These are phyloP conservation scores for Fistulifera pelliculosa DNA, from an alignment of 108 stramenopile species.

Conservation along the genomic window DNA sequence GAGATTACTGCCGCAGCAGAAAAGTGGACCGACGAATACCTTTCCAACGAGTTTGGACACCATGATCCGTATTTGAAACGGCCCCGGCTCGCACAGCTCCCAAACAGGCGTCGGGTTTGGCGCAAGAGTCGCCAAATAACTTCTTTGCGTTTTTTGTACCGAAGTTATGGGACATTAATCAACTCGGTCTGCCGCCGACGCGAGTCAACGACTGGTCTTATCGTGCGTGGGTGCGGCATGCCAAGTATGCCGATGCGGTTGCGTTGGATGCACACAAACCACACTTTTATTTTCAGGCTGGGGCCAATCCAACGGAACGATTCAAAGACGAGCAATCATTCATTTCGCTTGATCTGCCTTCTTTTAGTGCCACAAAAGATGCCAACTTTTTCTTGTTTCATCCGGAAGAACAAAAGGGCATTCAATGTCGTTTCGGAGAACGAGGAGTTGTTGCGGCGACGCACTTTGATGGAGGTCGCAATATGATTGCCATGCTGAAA, in stretches of 20 bases:
- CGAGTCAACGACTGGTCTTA: constrained; percentile 59
- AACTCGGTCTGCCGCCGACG: constrained; percentile 62
- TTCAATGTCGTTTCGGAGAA: constrained; percentile 82
- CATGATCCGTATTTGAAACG: background rate
- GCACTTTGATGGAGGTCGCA: constrained; percentile 90
- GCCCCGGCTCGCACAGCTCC: background rate
- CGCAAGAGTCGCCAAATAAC: constrained; percentile 65
- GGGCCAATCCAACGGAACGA: constrained; percentile 54
- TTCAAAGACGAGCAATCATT: constrained; percentile 27
- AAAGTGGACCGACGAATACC: constrained; percentile 85
- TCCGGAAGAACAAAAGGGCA: constrained; percentile 67
- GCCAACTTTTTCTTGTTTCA: constrained; percentile 58
- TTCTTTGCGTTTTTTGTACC: constrained; percentile 76
- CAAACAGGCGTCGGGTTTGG: constrained; percentile 30
- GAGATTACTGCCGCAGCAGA: constrained; percentile 48
- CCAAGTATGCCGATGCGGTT: constrained; percentile 65
- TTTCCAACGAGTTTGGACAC: constrained; percentile 41
- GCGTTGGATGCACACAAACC: constrained; percentile 36
- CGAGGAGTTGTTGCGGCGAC: constrained; percentile 89
- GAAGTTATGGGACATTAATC: constrained; percentile 36
- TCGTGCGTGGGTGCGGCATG: constrained; percentile 62
- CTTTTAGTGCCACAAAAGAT: constrained; percentile 44
- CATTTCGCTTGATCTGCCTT: constrained; percentile 66
- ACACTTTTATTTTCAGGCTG: constrained; percentile 78
- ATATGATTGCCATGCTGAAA: constrained; percentile 90